phyloP scores from a whole-genome alignment of 208 protist genomes.

The Trypanosoma caninum region DNA sequence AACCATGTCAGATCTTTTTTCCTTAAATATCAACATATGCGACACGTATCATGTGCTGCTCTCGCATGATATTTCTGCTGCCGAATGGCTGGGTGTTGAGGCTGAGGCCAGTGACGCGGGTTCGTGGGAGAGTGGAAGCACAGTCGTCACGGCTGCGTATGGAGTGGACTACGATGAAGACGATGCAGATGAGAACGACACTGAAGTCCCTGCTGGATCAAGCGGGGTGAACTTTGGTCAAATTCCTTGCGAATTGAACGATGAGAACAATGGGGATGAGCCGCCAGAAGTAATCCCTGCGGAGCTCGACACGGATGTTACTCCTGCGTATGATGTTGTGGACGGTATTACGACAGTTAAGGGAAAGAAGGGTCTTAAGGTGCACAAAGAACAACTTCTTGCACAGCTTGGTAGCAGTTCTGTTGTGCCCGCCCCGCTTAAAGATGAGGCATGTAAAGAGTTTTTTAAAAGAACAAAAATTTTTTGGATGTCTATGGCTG shows the following conservation, averaged over 20 bases:
- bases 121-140: conserved; percentile 89
- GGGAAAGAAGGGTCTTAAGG: conserved; percentile 83
- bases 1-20: conserved; percentile 88
- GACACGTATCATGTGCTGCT: conserved; percentile 79
- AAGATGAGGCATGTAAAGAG: conserved; percentile 42
- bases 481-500: conserved; percentile 71
- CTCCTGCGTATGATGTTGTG: conserved; percentile 36
- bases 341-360: conserved; percentile 48
- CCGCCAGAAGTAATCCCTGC: conserved; percentile 71
- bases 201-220: background rate
- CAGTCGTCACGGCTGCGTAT: conserved; percentile 76
- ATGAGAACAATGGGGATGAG: conserved; percentile 60
- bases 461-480: conserved; percentile 59
- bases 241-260: conserved; percentile 30
- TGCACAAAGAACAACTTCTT: conserved; percentile 84
- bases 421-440: conserved; percentile 60
- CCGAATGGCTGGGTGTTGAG: conserved; percentile 84
- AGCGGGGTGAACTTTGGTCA: conserved; percentile 13
- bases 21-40: conserved; percentile 76
- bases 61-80: conserved; percentile 77
- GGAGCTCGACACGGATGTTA: conserved; percentile 60
- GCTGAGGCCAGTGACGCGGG: conserved; percentile 59
- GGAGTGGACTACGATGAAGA: conserved; percentile 71
- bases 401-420: conserved; percentile 65
- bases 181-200: conserved; percentile 66